A percentile compares a stretch with the other conserved stretches of the same genome.
These are phyloP conservation scores for Colletotrichum sp. DNA, from an alignment of 2,329 filamentous ascomycete species.

Conservation along the genomic window DNA sequence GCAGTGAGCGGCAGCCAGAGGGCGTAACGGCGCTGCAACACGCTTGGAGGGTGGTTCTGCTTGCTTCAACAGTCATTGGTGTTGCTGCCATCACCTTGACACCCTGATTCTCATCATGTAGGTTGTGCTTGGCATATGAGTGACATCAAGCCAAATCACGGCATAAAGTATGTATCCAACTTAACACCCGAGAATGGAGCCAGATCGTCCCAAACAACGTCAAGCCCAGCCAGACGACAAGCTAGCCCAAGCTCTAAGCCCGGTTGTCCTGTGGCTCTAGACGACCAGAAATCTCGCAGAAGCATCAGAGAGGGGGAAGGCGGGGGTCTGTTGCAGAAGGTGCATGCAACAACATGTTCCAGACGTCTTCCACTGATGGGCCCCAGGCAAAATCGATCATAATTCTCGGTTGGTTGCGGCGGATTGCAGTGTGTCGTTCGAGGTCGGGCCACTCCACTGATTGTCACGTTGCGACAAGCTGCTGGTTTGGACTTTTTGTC, in stretches of 20 bases:
- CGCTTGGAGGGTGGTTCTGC: not conserved
- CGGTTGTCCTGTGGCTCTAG: not conserved
- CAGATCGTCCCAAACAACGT: not conserved
- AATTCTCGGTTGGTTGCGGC: not conserved
- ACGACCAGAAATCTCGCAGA: not conserved
- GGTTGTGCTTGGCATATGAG: not conserved
- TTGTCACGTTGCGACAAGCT: conserved; percentile 11
- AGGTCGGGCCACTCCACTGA: conserved; percentile 5
- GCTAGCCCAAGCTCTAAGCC: not conserved
- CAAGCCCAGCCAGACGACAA: not conserved
- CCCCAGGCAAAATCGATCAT: not conserved
- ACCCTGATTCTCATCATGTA: not conserved
- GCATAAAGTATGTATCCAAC: not conserved
- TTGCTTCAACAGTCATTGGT: not conserved
- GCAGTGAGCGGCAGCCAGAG: not conserved
- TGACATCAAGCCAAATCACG: not conserved
- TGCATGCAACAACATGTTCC: conserved; percentile 1
- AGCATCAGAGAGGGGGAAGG: not conserved
- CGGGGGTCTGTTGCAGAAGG: not conserved
- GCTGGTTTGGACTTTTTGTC: not conserved
- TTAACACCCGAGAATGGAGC: not conserved
- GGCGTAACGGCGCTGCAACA: not conserved
- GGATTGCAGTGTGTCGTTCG: conserved; percentile 7
- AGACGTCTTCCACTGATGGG: conserved; percentile 17
- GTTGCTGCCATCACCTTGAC: not conserved